Percentiles rank a stretch among this genome's conserved stretches.
Conservation (phyloP, 768 basidiomycete genomes). For the Candolleomyces eurysporus region DNA sequence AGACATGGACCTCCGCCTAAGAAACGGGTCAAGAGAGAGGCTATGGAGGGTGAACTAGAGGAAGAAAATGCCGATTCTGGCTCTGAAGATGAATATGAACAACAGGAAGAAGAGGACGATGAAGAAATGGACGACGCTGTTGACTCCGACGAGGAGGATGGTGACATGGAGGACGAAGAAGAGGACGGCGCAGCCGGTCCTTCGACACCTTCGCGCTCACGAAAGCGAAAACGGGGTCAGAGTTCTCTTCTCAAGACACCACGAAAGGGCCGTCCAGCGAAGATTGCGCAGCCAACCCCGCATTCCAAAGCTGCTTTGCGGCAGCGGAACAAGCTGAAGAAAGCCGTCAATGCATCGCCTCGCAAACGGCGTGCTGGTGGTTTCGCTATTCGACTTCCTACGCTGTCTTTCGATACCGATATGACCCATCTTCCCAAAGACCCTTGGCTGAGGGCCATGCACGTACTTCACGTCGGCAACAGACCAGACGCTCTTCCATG, state of each 20-base stretch:
- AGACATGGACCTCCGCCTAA: conserved; percentile 2
- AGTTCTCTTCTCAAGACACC: conserved; percentile 18
- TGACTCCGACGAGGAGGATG: conserved; percentile 27
- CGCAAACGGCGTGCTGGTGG: conserved; percentile 20
- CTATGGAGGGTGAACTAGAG: conserved; percentile 5
- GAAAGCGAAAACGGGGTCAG: conserved; percentile 45
- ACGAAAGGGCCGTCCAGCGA: conserved; percentile 22
- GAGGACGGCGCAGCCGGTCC: conserved; percentile 29
- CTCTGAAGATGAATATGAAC: conserved; percentile 26
- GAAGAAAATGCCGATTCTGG: conserved; percentile 22
- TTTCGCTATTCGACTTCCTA: conserved; percentile 25
- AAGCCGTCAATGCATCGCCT: conserved; percentile 18
- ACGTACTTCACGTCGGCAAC: conserved; percentile 89
- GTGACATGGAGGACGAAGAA: conserved; percentile 25
- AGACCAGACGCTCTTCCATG: conserved; percentile 89
- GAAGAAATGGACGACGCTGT: conserved; percentile 15
- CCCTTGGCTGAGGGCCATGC: conserved; percentile 86
- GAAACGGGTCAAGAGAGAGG: conserved; percentile 11
- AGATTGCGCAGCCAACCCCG: conserved; percentile 64
- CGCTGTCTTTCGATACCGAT: conserved; percentile 33
- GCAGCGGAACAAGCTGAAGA: conserved; percentile 32
- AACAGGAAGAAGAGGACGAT: conserved; percentile 21
- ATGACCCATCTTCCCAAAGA: conserved; percentile 62
- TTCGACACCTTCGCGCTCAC: conserved; percentile 45
- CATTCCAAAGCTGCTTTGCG: conserved; percentile 70